phyloP scores from a whole-genome alignment of 345 rosid genomes.

The Excoecaria cochinchinensis region DNA sequence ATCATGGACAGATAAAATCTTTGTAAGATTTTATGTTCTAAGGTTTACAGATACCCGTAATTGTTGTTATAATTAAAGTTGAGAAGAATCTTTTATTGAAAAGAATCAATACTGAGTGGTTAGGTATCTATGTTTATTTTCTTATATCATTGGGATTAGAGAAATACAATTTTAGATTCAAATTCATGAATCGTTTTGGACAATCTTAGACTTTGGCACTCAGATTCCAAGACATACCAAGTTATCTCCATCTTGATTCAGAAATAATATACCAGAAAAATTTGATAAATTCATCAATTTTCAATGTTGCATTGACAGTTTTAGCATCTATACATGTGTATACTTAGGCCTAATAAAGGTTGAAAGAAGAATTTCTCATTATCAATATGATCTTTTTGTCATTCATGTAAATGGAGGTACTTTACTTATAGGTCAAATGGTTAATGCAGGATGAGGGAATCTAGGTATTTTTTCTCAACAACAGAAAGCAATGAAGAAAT shows the following conservation, averaged over 20 bases:
- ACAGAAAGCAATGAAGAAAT: background rate
- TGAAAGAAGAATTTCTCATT: background rate
- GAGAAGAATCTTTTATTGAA: background rate
- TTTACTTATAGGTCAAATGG: background rate
- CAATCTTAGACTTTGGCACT: background rate
- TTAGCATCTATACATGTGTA: background rate
- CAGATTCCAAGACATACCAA: background rate
- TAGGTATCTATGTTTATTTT: too few relatives aligned
- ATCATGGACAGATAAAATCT: too few relatives aligned
- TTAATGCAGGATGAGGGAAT: background rate
- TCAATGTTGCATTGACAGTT: background rate
- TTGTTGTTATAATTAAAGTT: background rate
- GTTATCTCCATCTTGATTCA: background rate
- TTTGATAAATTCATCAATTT: background rate
- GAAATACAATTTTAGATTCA: too few relatives aligned
- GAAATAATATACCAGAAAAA: background rate
- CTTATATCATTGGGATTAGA: too few relatives aligned
- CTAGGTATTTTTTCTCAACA: background rate
- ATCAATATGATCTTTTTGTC: background rate
- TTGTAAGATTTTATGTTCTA: background rate
- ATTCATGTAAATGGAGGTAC: background rate
- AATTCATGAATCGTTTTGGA: background rate
- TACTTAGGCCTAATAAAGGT: background rate
- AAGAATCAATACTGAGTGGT: background rate
- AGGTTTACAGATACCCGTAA: background rate